phyloP scores from a whole-genome alignment of 2,329 filamentous ascomycete genomes.

The Cladosporium sp. region DNA sequence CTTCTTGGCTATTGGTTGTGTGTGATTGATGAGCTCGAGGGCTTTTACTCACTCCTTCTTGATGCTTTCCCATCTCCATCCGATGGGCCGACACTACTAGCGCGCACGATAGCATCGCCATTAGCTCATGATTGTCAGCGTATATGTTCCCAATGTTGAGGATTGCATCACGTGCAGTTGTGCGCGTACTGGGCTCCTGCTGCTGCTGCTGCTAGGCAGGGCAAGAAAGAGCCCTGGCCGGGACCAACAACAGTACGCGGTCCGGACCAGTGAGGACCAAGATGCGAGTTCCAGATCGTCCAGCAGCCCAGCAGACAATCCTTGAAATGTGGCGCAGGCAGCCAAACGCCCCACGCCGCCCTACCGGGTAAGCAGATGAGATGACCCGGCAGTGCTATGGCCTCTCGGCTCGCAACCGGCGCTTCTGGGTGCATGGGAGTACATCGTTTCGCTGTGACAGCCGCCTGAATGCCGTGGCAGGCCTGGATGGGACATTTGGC shows the following conservation, averaged over 20 bases:
- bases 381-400: slow-evolving; percentile 13
- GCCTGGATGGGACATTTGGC: neutral
- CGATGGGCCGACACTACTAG: neutral
- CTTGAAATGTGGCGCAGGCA: slow-evolving; percentile 15
- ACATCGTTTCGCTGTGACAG: neutral
- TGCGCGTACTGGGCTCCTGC: neutral
- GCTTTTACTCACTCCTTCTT: slow-evolving; percentile 3
- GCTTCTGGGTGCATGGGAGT: slow-evolving; percentile 8
- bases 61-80: neutral
- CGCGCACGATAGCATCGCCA: neutral
- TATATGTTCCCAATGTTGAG: neutral
- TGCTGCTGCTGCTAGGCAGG: neutral
- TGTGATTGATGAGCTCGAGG: slow-evolving; percentile 16
- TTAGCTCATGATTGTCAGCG: neutral
- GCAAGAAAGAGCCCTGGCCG: neutral
- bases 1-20: slow-evolving; percentile 11
- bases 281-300: slow-evolving; percentile 17
- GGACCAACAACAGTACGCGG: slow-evolving; percentile 1
- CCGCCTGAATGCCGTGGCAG: slow-evolving; percentile 13
- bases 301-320: slow-evolving; percentile 5
- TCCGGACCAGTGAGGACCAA: slow-evolving; percentile 16
- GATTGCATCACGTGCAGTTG: neutral
- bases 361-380: slow-evolving; percentile 17
- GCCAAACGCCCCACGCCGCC: slow-evolving; percentile 13
- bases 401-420: slow-evolving; percentile 18